Conservation (phyloP, 345 rosid species). For the Rhodamnia rubescens region DNA sequence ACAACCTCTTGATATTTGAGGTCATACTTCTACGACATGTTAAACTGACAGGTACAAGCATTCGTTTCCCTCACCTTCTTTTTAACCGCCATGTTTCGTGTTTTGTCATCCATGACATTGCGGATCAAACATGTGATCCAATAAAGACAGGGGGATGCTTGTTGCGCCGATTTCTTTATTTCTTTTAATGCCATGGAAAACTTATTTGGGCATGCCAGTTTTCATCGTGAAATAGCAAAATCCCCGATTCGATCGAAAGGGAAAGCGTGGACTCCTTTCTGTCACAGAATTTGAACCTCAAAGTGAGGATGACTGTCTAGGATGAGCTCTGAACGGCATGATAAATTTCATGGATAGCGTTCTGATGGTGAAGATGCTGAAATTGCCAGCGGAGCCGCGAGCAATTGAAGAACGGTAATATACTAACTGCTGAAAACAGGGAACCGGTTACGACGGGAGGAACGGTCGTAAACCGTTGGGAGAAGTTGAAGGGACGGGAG, state of each 20-base stretch:
- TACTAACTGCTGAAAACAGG: neutral
- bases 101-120: neutral
- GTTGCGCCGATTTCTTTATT: neutral
- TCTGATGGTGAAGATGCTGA: neutral
- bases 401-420: neutral
- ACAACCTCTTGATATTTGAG: neutral
- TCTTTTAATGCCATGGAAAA: neutral
- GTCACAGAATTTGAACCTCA: neutral
- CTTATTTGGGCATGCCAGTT: neutral
- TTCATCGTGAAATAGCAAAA: neutral
- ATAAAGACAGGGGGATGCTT: neutral
- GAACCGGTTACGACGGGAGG: too few species aligned
- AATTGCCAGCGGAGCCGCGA: neutral
- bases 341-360: neutral
- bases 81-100: neutral
- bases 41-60: neutral
- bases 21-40: neutral
- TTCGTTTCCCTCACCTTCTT: neutral
- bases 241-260: neutral
- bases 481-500: neutral
- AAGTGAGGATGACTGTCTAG: neutral
- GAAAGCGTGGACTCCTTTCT: neutral
- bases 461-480: too few species aligned
- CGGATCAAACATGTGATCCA: neutral
- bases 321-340: neutral